These are phyloP conservation scores for Diplocarpon rosae DNA, from an alignment of 2,329 filamentous ascomycete species.

Conservation along the genomic window DNA sequence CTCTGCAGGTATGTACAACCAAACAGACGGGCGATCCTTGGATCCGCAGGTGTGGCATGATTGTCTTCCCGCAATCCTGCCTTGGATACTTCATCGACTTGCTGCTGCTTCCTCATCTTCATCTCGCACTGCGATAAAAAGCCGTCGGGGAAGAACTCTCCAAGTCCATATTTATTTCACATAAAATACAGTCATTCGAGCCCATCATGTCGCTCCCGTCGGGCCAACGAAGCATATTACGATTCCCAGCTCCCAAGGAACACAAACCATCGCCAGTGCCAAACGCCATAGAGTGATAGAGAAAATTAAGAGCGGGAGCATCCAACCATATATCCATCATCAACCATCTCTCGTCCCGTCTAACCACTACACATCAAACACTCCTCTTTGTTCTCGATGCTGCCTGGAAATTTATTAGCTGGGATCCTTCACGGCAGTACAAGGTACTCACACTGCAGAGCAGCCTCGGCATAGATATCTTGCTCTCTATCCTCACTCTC, in stretches of 20 bases:
- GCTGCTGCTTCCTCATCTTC: no score
- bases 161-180: no score
- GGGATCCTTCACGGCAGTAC: slow-evolving; percentile 2
- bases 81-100: no score
- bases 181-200: not conserved
- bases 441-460: slow-evolving; percentile 64
- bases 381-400: slow-evolving; percentile 91
- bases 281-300: slow-evolving; percentile 9
- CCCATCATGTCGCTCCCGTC: slow-evolving; percentile 3
- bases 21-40: no score
- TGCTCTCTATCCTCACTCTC: slow-evolving; percentile 65
- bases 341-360: slow-evolving; percentile 8
- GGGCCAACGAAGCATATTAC: slow-evolving; percentile 11
- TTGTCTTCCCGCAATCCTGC: no score
- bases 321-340: slow-evolving; percentile 19
- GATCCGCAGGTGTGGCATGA: no score
- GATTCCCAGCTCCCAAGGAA: slow-evolving; percentile 4
- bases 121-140: no score
- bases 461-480: slow-evolving; percentile 93
- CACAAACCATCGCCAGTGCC: not conserved
- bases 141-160: no score
- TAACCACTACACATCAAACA: slow-evolving; percentile 97
- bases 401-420: slow-evolving; percentile 44
- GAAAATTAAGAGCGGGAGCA: slow-evolving; percentile 19
- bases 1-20: no score